Evolutionary conservation across 331 rosid species (phyloP).

Genomic region (Prunus yedoensis): DNA sequence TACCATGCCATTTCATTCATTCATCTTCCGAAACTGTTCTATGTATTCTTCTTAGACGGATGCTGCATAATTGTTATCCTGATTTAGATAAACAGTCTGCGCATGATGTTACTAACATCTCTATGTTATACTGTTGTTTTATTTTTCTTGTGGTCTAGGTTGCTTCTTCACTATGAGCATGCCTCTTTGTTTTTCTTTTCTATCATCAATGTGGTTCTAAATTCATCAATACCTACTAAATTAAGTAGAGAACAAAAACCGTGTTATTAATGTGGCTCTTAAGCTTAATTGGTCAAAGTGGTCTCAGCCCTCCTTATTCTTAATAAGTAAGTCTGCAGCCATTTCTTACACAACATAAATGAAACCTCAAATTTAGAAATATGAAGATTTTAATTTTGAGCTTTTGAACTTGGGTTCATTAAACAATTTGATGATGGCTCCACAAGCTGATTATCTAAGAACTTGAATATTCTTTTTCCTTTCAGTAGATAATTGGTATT

Average conservation of each 20-base stretch:
- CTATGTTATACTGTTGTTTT: not conserved
- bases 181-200: not conserved
- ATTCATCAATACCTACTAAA: not conserved
- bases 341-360: not conserved
- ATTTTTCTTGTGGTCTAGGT: too few relatives aligned
- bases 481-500: not conserved
- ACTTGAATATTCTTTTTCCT: too few relatives aligned
- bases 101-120: not conserved
- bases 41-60: not conserved
- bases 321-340: not conserved
- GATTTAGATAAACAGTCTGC: not conserved
- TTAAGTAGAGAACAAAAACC: not conserved
- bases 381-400: too few relatives aligned
- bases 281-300: not conserved
- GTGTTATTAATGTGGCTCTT: not conserved
- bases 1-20: not conserved
- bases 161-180: too few relatives aligned
- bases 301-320: not conserved
- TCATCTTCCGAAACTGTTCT: not conserved
- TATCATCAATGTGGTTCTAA: not conserved
- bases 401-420: not conserved
- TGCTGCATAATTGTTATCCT: slow-evolving; percentile 2
- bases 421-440: not conserved
- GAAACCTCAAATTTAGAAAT: not conserved
- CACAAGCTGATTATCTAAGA: not conserved